phyloP scores from a whole-genome alignment of 1,284 basidiomycete species.

The Moesziomyces sp. region DNA sequence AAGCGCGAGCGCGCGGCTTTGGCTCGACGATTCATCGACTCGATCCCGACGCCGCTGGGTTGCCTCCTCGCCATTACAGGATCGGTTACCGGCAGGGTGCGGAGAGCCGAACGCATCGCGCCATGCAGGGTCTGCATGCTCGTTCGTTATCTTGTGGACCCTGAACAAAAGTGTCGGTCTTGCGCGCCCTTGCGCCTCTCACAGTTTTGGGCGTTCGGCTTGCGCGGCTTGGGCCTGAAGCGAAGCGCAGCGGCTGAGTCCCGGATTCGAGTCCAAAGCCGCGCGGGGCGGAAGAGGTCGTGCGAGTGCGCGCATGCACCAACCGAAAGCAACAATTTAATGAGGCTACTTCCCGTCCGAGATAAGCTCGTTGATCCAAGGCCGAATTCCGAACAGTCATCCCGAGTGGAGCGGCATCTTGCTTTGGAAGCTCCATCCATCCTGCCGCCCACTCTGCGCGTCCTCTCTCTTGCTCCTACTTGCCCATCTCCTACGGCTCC shows the following conservation, averaged over 20 bases:
- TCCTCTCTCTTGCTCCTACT: neutral
- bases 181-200: neutral
- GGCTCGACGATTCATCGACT: neutral
- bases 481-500: neutral
- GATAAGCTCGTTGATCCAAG: neutral
- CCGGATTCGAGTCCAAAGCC: no score
- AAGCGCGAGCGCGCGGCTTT: neutral
- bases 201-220: constrained; percentile 1
- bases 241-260: constrained; percentile 7
- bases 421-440: neutral
- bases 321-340: neutral
- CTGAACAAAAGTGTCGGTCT: constrained; percentile 14
- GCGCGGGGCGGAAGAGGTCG: constrained; percentile 9
- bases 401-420: neutral
- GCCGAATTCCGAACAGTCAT: constrained; percentile 20
- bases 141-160: constrained; percentile 35
- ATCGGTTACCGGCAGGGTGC: constrained; percentile 1
- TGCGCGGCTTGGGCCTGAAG: constrained; percentile 3
- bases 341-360: constrained; percentile 18
- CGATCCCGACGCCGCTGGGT: neutral
- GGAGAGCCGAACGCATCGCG: constrained; percentile 1
- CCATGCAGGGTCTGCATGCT: constrained; percentile 35
- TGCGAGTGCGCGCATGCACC: constrained; percentile 25
- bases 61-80: neutral
- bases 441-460: neutral